phyloP scores from a whole-genome alignment of 805 yeast species.

The Suhomyces tanzawaensis region DNA sequence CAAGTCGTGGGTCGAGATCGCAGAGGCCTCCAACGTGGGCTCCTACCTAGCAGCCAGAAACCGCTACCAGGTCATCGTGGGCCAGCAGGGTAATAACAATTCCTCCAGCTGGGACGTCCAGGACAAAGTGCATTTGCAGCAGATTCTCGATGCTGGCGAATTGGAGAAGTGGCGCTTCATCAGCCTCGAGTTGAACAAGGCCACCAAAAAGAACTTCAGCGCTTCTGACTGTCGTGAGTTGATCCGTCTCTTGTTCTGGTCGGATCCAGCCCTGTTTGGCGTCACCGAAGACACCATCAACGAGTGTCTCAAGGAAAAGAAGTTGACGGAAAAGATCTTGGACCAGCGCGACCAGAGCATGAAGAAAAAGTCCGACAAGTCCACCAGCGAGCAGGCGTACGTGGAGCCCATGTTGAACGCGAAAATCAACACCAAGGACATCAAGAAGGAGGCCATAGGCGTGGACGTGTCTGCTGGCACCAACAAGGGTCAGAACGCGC shows the following conservation, averaged over 20 bases:
- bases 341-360: conserved; percentile 17
- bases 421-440: not conserved
- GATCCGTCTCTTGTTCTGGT: conserved; percentile 50
- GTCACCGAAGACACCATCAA: conserved; percentile 45
- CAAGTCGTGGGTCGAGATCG: conserved; percentile 71
- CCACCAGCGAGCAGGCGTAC: conserved; percentile 10
- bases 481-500: not conserved
- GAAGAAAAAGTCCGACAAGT: conserved; percentile 9
- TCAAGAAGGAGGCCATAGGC: conserved; percentile 5
- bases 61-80: conserved; percentile 75
- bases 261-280: conserved; percentile 57
- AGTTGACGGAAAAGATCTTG: conserved; percentile 31
- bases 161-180: conserved; percentile 66
- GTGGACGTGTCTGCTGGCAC: not conserved
- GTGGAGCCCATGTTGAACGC: conserved; percentile 10
- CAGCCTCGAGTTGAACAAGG: conserved; percentile 58
- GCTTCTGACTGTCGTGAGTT: conserved; percentile 56
- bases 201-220: conserved; percentile 50
- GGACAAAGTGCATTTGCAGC: conserved; percentile 51
- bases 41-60: conserved; percentile 72
- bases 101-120: conserved; percentile 59
- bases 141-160: conserved; percentile 66
- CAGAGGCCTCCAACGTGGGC: conserved; percentile 60
- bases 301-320: conserved; percentile 38
- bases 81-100: conserved; percentile 76